Conservation (phyloP, 75 land plant species). For the Chamaecyparis obtusa region DNA sequence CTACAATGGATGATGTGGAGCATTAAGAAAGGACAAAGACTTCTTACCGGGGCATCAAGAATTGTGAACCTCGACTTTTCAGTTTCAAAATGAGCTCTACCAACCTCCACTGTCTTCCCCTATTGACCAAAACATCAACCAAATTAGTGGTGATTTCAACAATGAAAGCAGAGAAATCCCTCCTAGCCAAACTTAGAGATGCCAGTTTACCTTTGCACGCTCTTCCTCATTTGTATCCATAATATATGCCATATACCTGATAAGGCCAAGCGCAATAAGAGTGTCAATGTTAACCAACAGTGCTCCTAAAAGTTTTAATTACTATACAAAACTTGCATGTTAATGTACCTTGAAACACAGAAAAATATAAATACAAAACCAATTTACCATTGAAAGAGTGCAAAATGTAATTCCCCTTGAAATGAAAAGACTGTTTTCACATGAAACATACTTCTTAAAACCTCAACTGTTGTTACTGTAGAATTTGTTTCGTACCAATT, state of each 20-base stretch:
- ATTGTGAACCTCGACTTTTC: constrained; percentile 89
- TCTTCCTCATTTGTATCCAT: constrained; percentile 99
- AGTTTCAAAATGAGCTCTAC: constrained; percentile 98
- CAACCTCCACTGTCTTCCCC: constrained; percentile 99
- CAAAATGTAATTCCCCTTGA: not conserved
- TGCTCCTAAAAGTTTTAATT: not conserved
- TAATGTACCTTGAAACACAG: not conserved
- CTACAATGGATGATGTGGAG: not conserved
- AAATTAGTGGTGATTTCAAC: not conserved
- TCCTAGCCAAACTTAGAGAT: not conserved
- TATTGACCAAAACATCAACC: constrained; percentile 21
- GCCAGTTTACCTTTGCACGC: constrained; percentile 69
- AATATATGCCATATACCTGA: constrained; percentile 99
- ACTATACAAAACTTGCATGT: not conserved
- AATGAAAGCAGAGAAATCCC: not conserved
- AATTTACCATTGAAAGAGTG: not conserved
- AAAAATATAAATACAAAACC: not conserved
- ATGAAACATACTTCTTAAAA: not conserved
- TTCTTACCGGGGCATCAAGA: constrained; percentile 93
- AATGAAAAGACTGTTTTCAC: not conserved
- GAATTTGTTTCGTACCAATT: not conserved
- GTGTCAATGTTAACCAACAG: not conserved
- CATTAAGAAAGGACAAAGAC: not conserved
- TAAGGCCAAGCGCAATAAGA: not conserved
- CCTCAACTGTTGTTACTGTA: not conserved